phyloP scores from a whole-genome alignment of 257 asterid genomes.

The Petunia axillaris region DNA sequence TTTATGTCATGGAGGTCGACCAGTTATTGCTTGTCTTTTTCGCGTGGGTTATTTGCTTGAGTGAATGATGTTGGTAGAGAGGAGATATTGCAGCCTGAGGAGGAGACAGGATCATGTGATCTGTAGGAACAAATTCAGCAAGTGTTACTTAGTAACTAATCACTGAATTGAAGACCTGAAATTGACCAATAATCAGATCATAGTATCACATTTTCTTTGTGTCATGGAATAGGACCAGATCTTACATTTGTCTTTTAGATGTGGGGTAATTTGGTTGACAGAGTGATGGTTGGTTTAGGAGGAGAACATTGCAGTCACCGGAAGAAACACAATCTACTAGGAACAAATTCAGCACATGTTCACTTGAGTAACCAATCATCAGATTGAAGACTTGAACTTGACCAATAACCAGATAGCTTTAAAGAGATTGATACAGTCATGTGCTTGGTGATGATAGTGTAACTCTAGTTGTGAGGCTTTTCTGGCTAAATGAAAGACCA shows the following conservation, averaged over 20 bases:
- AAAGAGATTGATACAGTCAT: neutral
- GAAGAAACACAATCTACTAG: neutral
- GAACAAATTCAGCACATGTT: constrained; percentile 12
- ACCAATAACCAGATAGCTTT: constrained; percentile 3
- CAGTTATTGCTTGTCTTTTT: no score
- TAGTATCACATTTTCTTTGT: neutral
- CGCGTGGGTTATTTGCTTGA: no score
- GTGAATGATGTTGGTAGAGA: no score
- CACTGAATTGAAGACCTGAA: neutral
- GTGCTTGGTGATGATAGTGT: neutral
- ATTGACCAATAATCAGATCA: neutral
- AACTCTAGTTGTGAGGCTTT: constrained; percentile 13
- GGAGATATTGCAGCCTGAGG: no score
- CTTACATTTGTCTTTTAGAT: neutral
- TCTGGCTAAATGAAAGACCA: neutral
- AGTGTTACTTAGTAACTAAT: neutral
- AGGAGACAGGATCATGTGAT: no score
- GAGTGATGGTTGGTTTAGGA: neutral
- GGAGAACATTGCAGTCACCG: neutral
- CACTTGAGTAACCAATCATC: constrained; percentile 2
- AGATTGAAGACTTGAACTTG: constrained; percentile 15
- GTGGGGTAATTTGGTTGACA: neutral
- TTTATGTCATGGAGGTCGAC: no score
- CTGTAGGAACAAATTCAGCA: no score
- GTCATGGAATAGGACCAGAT: neutral